Evolutionary conservation across 805 yeast species (phyloP), one percentile per base, ranked within the genome.

Genomic region (Zygosaccharomyces rouxii): DNA sequence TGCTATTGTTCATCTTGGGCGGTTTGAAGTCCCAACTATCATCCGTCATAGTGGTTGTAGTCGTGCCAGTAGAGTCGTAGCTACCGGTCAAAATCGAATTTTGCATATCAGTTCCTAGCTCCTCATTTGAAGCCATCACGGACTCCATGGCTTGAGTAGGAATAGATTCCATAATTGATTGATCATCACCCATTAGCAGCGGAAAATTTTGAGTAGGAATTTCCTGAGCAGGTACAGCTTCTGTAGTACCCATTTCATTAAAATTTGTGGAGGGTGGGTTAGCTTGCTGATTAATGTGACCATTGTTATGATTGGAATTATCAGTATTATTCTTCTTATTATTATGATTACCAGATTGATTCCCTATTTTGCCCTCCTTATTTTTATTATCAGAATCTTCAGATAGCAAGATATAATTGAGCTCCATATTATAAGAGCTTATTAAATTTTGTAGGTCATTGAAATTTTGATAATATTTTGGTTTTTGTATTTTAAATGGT

Each of bases 401-500:
- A 18, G 51, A 42, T 19, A 25, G 47, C 16, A 51, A 43, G 23
- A 51, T 37, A 14, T 51, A 45, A 22, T 43, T 51, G 11, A 51
- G 40, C 38, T 47, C 51, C 54, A 51, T 51, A 35, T 42, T 47
- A 37, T 43, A 41, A 6, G 42, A 35, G 14, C 38, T 35, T 7
- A 45, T n/a, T 11, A 44, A 42, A 29, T 39, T 51, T 28, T 47
- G 44, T n/a, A 51, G n/a, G 6, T 37, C 23, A 13, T 16, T 35
- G 9, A 42, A n/a, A 43, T 31, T 28, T 16, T n/a, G 35, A 22
- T 13, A 28, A 10, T 41, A 35, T 21, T 21, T 50, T 10, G 47
- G 38, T 39, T 50, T 50, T 38, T 28, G 51, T 28, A 50, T 42
- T 41, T 47, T 50, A 42, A 44, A 44, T 16, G 44, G 45, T 6